Conservation (phyloP, 2,329 filamentous ascomycete species). For the Scytalidium lignicola region DNA sequence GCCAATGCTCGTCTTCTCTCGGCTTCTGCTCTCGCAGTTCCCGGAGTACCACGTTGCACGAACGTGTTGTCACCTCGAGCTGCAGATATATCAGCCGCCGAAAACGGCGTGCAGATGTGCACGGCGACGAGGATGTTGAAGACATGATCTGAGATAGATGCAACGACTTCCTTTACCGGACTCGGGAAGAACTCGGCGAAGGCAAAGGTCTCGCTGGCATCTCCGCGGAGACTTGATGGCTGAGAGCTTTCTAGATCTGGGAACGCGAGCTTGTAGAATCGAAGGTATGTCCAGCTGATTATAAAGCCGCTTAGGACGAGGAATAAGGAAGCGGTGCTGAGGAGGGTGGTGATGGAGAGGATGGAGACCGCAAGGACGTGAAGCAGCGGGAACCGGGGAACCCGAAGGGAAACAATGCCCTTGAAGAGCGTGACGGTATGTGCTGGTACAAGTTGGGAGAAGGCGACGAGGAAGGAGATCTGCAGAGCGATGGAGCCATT, state of each 20-base stretch:
- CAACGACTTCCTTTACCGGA: constrained; percentile 71
- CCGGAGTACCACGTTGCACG: constrained; percentile 49
- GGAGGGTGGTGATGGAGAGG: constrained; percentile 57
- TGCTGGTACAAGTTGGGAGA: constrained; percentile 95
- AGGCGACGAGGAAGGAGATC: constrained; percentile 89
- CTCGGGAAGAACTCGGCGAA: constrained; percentile 95
- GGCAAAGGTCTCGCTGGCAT: constrained; percentile 93
- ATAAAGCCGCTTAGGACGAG: constrained; percentile 78
- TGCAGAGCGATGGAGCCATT: constrained; percentile 86
- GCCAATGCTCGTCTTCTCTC: constrained; percentile 85
- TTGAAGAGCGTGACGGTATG: constrained; percentile 94
- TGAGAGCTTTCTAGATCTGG: constrained; percentile 62
- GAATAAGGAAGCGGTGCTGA: constrained; percentile 66
- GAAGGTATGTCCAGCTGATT: constrained; percentile 89
- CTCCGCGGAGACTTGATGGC: constrained; percentile 65
- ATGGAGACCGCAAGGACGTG: constrained; percentile 70
- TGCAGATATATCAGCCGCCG: constrained; percentile 70
- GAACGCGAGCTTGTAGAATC: constrained; percentile 82
- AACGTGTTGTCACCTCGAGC: constrained; percentile 63
- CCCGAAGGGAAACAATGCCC: constrained; percentile 81
- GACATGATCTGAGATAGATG: constrained; percentile 66
- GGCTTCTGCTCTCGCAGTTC: constrained; percentile 80
- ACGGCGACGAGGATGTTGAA: constrained; percentile 72
- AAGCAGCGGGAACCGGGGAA: constrained; percentile 66
- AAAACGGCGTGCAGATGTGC: constrained; percentile 80